Evolutionary conservation across 2,329 filamentous ascomycete genomes (phyloP), one percentile per base, ranked within the genome.

Genomic region (Monosporascus sp.): DNA sequence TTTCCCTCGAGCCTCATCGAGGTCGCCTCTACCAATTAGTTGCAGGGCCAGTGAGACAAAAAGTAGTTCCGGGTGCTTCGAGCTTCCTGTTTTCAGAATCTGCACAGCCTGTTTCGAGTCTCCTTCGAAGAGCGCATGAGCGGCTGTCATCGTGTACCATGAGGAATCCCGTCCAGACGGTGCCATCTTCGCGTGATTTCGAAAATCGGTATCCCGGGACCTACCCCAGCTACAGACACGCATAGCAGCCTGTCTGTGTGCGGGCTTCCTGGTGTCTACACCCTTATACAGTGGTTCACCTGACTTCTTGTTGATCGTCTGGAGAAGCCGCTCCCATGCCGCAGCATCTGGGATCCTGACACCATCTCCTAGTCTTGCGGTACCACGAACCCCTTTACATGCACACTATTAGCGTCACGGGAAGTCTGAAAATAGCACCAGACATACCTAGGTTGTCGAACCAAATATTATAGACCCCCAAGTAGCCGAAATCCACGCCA

Each of bases 391-490:
- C 6, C 81, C 80, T 82, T 54, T 3, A 20, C 38, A 46, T 50
- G 1, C 25, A 45, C 53, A 50, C n/a, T 67, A 51, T 52, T 36
- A 15, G 7, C 15, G 17, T 27, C 25, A 18, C 8, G 7, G 45
- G 27, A 41, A 35, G 17, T 39, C 24, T 25, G 24, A 62, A 25
- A 54, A 63, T n/a, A 55, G 53, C 5, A 35, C 3, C 31, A 37
- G 54, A 60, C 74, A 65, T 72, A 78, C 86, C 87, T 8, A 90
- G 76, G 49, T 84, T 75, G 56, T 88, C 86, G 3, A 74, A 81
- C 88, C 89, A 93, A 52, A 94, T 81, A 2, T 81, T 81, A 51
- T 82, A 75, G 7, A 92, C 83, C 2, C 90, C 90, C 54, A 93
- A 75, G 62, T 88, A 94, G 62, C 86, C 87, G 20, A 93, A 72